phyloP scores from a whole-genome alignment of 805 yeast species.

The Scheffersomyces ergatensis region DNA sequence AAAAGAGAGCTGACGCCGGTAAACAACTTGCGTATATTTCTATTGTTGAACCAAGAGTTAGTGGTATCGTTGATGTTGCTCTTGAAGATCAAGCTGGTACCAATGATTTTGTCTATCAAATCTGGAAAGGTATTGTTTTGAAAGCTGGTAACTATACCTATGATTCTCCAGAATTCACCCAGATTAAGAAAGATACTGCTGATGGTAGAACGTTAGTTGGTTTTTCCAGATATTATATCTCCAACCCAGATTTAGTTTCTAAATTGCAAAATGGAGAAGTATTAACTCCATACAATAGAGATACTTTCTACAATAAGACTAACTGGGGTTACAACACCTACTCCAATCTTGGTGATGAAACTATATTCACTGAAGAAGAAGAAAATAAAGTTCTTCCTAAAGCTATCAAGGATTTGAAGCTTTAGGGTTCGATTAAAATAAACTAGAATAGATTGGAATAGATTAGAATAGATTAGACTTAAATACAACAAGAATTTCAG shows the following conservation, averaged over 20 bases:
- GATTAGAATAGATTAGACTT: no score
- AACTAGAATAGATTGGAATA: background rate
- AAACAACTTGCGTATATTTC: constrained; percentile 33
- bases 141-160: constrained; percentile 15
- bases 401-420: background rate
- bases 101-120: constrained; percentile 17
- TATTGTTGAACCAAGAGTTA: constrained; percentile 34
- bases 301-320: constrained; percentile 29
- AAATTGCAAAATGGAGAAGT: constrained; percentile 33
- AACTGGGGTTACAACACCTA: constrained; percentile 25
- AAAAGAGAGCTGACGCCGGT: constrained; percentile 23
- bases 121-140: constrained; percentile 24
- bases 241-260: constrained; percentile 42
- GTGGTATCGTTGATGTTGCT: constrained; percentile 16
- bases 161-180: constrained; percentile 17
- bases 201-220: constrained; percentile 41
- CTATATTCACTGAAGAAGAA: background rate
- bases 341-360: constrained; percentile 2
- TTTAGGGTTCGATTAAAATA: background rate
- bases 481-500: no score
- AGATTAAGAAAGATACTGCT: constrained; percentile 7
- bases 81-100: constrained; percentile 15
- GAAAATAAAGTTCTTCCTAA: constrained; percentile 4
- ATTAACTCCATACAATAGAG: constrained; percentile 37
- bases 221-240: constrained; percentile 33